Conservation (phyloP, 129 eudicot genomes). For the Chrysanthemum makinoi region DNA sequence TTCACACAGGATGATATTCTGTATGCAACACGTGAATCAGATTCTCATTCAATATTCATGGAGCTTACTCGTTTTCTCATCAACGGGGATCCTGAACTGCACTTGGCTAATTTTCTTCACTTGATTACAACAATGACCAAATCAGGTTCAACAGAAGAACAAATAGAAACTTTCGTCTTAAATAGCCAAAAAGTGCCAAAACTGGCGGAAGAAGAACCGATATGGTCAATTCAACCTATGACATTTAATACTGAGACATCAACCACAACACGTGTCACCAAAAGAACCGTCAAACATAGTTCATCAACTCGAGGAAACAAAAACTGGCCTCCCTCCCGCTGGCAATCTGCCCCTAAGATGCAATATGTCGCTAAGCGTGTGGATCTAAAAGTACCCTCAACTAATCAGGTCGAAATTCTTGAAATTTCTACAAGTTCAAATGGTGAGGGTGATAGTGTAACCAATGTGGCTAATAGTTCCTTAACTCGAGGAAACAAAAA, state of each 20-base stretch:
- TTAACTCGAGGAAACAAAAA: too few relatives aligned
- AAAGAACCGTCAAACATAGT: slow-evolving; percentile 24
- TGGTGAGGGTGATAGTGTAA: slow-evolving; percentile 8
- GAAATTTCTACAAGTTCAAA: slow-evolving; percentile 7
- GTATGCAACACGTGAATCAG: slow-evolving; percentile 51
- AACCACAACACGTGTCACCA: slow-evolving; percentile 5
- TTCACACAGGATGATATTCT: slow-evolving; percentile 35
- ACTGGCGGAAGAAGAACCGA: slow-evolving; percentile 49
- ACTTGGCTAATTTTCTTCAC: slow-evolving; percentile 80
- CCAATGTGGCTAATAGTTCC: background rate
- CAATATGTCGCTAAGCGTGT: slow-evolving; percentile 13
- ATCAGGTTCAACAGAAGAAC: slow-evolving; percentile 71
- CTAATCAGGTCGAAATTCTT: background rate
- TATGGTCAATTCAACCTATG: slow-evolving; percentile 53
- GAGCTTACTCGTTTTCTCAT: slow-evolving; percentile 64
- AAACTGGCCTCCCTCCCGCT: slow-evolving; percentile 62
- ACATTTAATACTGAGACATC: slow-evolving; percentile 19
- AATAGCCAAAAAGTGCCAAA: slow-evolving; percentile 70
- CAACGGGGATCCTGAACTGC: slow-evolving; percentile 48
- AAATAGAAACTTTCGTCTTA: slow-evolving; percentile 53
- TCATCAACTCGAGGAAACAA: slow-evolving; percentile 24
- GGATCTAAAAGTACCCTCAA: slow-evolving; percentile 15
- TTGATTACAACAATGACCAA: slow-evolving; percentile 67
- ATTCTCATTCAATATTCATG: slow-evolving; percentile 63
- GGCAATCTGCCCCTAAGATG: slow-evolving; percentile 60